A percentile compares a stretch with the other conserved stretches of the same genome.
phyloP scores from a whole-genome alignment of 23 red algal species.

The Porphyridium purpureum region DNA sequence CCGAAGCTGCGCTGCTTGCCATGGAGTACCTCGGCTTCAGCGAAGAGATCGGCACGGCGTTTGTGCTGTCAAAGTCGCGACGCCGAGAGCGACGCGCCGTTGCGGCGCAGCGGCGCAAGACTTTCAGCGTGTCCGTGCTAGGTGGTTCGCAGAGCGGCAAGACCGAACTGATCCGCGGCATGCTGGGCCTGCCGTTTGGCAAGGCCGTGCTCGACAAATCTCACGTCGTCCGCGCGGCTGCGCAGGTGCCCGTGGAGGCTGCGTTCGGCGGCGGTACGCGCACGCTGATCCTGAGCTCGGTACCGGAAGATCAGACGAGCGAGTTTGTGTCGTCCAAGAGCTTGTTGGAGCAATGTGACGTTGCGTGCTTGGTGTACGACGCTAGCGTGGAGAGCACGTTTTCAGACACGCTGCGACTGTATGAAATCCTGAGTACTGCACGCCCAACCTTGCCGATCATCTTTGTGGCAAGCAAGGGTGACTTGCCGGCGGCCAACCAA shows the following conservation, averaged over 20 bases:
- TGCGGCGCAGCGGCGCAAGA: conserved; percentile 22
- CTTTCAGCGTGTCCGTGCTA: conserved; percentile 51
- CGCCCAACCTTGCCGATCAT: conserved; percentile 4
- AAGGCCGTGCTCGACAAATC: neutral
- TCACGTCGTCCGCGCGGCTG: conserved; percentile 6
- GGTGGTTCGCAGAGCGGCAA: conserved; percentile 29
- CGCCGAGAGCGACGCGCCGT: conserved; percentile 38
- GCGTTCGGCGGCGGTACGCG: conserved; percentile 4
- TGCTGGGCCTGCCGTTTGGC: conserved; percentile 20
- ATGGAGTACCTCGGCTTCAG: conserved; percentile 66
- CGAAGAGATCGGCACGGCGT: conserved; percentile 9
- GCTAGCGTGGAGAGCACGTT: conserved; percentile 20
- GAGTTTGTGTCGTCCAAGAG: conserved; percentile 9
- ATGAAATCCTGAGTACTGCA: conserved; percentile 23
- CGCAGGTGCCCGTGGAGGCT: conserved; percentile 7
- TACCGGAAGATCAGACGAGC: conserved; percentile 17
- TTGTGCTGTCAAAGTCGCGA: conserved; percentile 34
- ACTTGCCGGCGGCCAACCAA: too few relatives aligned
- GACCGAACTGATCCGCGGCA: conserved; percentile 59
- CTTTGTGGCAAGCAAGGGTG: neutral
- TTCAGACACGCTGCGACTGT: conserved; percentile 33
- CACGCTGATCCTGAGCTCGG: conserved; percentile 29
- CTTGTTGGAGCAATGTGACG: conserved; percentile 49
- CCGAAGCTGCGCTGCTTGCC: conserved; percentile 24
- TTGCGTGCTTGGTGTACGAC: conserved; percentile 54